These are phyloP conservation scores for Camelina sativa DNA, from an alignment of 345 rosid species.

Conservation along the genomic window DNA sequence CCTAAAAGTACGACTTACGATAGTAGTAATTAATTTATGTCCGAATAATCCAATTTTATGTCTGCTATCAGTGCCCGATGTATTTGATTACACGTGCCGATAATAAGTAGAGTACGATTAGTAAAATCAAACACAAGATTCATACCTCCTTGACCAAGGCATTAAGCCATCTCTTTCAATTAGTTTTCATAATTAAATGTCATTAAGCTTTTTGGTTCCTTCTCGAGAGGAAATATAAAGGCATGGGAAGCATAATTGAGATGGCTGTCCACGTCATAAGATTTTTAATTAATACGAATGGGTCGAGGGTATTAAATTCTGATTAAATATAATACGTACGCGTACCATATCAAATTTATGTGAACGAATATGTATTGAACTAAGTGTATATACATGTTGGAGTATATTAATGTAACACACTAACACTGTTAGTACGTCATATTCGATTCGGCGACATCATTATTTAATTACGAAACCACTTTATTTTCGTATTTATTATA, in stretches of 20 bases:
- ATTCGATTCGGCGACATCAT: constrained; percentile 43
- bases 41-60: not conserved
- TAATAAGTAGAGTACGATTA: not conserved
- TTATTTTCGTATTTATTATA: constrained; percentile 11
- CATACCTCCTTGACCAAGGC: constrained; percentile 15
- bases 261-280: constrained; percentile 32
- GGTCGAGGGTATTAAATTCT: constrained; percentile 25
- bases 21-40: constrained; percentile 10
- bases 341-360: constrained; percentile 35
- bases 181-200: constrained; percentile 17
- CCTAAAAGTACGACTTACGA: not conserved
- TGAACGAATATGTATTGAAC: not conserved
- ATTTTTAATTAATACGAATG: constrained; percentile 15
- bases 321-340: constrained; percentile 31
- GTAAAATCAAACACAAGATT: constrained; percentile 35
- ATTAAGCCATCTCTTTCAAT: constrained; percentile 28
- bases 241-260: constrained; percentile 29
- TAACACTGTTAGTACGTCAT: constrained; percentile 36
- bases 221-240: not conserved
- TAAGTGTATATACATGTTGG: not conserved
- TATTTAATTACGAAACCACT: constrained; percentile 31
- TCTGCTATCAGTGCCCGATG: not conserved
- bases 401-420: constrained; percentile 14
- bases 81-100: constrained; percentile 30
- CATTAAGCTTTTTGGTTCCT: constrained; percentile 27